Percentiles rank a stretch among this genome's conserved stretches.
Evolutionary conservation across 805 yeast species (phyloP).

Genomic region (Candida odintsovae): DNA sequence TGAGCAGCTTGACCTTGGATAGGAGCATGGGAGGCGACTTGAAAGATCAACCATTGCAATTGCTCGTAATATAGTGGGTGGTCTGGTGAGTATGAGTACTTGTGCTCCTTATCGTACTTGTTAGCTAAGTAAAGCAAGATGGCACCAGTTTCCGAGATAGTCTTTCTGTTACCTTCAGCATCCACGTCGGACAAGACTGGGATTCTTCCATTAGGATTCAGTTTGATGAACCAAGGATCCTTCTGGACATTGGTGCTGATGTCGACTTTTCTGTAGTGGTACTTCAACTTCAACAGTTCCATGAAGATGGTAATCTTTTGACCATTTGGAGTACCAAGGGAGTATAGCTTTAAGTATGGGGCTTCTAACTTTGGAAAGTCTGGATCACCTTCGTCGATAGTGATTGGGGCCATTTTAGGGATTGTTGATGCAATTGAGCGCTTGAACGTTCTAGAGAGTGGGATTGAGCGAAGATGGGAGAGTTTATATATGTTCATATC

Average conservation of each 20-base stretch:
- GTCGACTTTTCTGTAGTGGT: slow-evolving; percentile 35
- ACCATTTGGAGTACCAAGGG: slow-evolving; percentile 38
- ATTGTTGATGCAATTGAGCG: background rate
- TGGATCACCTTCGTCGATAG: slow-evolving; percentile 27
- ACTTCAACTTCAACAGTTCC: slow-evolving; percentile 26
- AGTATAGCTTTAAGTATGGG: slow-evolving; percentile 40
- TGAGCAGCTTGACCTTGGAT: slow-evolving; percentile 57
- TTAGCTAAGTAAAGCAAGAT: slow-evolving; percentile 55
- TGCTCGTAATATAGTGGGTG: slow-evolving; percentile 44
- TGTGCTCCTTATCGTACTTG: slow-evolving; percentile 50
- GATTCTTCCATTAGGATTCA: slow-evolving; percentile 60
- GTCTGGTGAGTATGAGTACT: slow-evolving; percentile 30
- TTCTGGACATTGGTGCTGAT: slow-evolving; percentile 41
- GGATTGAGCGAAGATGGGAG: background rate
- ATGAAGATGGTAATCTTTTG: slow-evolving; percentile 32
- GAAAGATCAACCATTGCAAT: slow-evolving; percentile 50
- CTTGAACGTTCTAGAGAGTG: background rate
- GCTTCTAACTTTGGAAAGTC: slow-evolving; percentile 25
- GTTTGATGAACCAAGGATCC: slow-evolving; percentile 48
- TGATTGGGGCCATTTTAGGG: background rate
- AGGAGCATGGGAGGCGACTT: slow-evolving; percentile 56
- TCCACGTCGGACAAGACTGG: slow-evolving; percentile 44
- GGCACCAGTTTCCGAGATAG: slow-evolving; percentile 56
- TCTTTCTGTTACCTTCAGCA: slow-evolving; percentile 34
- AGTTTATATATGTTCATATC: background rate